These are phyloP conservation scores for Hortiboletus campestris DNA, from an alignment of 768 basidiomycete genomes.

Conservation along the genomic window DNA sequence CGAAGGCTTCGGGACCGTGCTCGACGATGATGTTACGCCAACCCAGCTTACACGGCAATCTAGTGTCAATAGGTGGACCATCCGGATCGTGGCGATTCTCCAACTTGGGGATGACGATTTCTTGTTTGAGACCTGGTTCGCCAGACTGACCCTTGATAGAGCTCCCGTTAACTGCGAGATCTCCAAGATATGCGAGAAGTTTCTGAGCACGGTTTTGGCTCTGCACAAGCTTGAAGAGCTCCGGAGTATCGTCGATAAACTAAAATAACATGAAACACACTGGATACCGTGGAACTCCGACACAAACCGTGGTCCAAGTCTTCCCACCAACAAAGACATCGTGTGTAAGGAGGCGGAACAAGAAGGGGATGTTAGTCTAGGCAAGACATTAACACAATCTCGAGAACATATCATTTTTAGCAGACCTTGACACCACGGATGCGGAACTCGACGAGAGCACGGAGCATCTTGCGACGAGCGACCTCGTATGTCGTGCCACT, in stretches of 20 bases:
- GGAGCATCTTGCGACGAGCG: slow-evolving; percentile 97
- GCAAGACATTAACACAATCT: not conserved
- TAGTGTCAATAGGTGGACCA: slow-evolving; percentile 73
- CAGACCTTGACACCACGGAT: slow-evolving; percentile 95
- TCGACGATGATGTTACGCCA: slow-evolving; percentile 99
- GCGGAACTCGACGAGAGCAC: slow-evolving; percentile 99
- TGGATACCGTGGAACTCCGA: not conserved
- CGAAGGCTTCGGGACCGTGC: slow-evolving; percentile 96
- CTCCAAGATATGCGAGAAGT: slow-evolving; percentile 93
- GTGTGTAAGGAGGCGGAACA: slow-evolving; percentile 96
- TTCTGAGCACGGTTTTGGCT: slow-evolving; percentile 99
- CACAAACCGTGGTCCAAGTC: slow-evolving; percentile 91
- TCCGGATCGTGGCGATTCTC: slow-evolving; percentile 75
- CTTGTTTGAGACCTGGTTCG: slow-evolving; percentile 90
- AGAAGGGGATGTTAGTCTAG: slow-evolving; percentile 98
- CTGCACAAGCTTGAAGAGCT: slow-evolving; percentile 97
- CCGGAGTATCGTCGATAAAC: slow-evolving; percentile 99
- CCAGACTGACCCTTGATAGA: slow-evolving; percentile 96
- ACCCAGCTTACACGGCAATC: slow-evolving; percentile 79
- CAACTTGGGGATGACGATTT: slow-evolving; percentile 80
- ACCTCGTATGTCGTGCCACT: slow-evolving; percentile 98
- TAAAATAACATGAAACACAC: slow-evolving; percentile 30
- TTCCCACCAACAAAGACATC: slow-evolving; percentile 94
- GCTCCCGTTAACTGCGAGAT: slow-evolving; percentile 96
- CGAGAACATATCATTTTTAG: not conserved